Percentiles rank a stretch among this genome's conserved stretches.
These are phyloP conservation scores for Truncatella angustata DNA, from an alignment of 2,329 filamentous ascomycete genomes.

Conservation along the genomic window DNA sequence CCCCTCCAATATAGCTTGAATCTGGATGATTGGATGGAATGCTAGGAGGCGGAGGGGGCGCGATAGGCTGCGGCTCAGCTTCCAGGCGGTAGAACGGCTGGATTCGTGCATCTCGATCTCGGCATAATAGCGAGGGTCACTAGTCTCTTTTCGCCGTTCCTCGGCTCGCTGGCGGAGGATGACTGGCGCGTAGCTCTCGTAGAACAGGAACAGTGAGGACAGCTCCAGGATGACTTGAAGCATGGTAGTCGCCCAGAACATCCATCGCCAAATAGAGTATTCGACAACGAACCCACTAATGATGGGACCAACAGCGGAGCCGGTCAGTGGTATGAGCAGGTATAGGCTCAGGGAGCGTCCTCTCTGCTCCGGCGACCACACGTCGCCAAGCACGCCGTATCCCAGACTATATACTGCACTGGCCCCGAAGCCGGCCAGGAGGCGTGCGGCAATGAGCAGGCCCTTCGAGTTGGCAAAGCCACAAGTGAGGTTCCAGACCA, in stretches of 20 bases:
- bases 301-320: slow-evolving; percentile 66
- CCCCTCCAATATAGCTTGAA: slow-evolving; percentile 43
- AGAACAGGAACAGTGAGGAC: neutral
- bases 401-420: slow-evolving; percentile 29
- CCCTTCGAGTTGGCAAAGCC: slow-evolving; percentile 27
- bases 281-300: slow-evolving; percentile 64
- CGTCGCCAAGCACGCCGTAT: slow-evolving; percentile 33
- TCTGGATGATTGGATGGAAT: slow-evolving; percentile 44
- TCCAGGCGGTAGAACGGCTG: neutral
- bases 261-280: slow-evolving; percentile 65
- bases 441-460: slow-evolving; percentile 30
- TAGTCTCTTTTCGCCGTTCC: neutral
- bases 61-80: slow-evolving; percentile 18
- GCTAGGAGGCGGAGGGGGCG: slow-evolving; percentile 44
- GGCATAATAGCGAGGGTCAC: slow-evolving; percentile 23
- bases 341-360: slow-evolving; percentile 34
- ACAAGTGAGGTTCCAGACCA: slow-evolving; percentile 34
- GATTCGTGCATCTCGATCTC: slow-evolving; percentile 24
- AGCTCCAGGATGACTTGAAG: neutral
- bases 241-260: slow-evolving; percentile 65
- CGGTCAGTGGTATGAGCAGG: slow-evolving; percentile 40
- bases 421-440: slow-evolving; percentile 26
- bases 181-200: neutral
- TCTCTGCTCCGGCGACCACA: slow-evolving; percentile 32
- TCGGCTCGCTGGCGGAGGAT: slow-evolving; percentile 5